phyloP scores from a whole-genome alignment of 2,329 filamentous ascomycete species.

The Penicillium aurantiogriseum region DNA sequence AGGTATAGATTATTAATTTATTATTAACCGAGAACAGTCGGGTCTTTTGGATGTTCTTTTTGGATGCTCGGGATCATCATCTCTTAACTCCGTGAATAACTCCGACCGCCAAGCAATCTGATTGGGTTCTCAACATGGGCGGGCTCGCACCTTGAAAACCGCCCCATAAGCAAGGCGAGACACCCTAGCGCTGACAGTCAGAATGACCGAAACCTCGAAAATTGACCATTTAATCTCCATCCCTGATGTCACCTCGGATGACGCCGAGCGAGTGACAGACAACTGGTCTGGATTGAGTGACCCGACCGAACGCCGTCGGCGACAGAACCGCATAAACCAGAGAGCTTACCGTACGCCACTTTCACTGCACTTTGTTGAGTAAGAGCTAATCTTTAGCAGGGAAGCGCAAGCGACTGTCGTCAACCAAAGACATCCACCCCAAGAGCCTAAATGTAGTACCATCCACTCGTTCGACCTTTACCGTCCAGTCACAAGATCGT shows the following conservation, averaged over 20 bases:
- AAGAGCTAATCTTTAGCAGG: slow-evolving; percentile 11
- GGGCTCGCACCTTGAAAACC: not conserved
- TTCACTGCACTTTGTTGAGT: not conserved
- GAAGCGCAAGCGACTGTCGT: slow-evolving; percentile 22
- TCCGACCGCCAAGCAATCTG: not conserved
- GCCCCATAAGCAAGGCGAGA: not conserved
- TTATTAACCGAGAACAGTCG: too few species aligned
- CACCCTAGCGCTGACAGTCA: not conserved
- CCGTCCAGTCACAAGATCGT: not conserved
- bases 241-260: not conserved
- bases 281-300: slow-evolving; percentile 30
- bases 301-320: slow-evolving; percentile 17
- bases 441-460: not conserved
- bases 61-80: too few species aligned
- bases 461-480: slow-evolving; percentile 1
- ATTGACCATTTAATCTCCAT: not conserved
- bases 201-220: slow-evolving; percentile 3
- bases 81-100: not conserved
- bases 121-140: not conserved
- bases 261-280: slow-evolving; percentile 8
- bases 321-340: slow-evolving; percentile 35
- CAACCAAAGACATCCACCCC: not conserved
- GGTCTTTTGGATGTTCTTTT: too few species aligned
- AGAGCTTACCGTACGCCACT: slow-evolving; percentile 27
- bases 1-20: too few species aligned